Evolutionary conservation across 2,329 filamentous ascomycete genomes (phyloP), one percentile per base, ranked within the genome.

Genomic region (Colletotrichum sp.): DNA sequence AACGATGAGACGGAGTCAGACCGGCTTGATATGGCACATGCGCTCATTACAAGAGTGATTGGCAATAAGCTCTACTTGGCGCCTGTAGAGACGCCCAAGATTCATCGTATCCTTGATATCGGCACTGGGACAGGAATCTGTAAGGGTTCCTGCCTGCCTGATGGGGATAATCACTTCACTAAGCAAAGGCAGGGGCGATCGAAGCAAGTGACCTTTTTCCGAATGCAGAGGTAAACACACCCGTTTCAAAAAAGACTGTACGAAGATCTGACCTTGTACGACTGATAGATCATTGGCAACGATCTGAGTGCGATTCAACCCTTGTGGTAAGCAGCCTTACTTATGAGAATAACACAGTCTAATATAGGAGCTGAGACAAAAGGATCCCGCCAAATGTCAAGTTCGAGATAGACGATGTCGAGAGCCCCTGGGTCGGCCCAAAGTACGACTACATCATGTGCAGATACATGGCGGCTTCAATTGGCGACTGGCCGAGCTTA

Each of bases 61-160:
- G 78, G 78, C 2, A 82, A 82, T 2, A 83, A 84, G 25, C 79
- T 86, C 4, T 83, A 79, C 69, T 77, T 81, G 16, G 80, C 83
- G 2, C 81, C 82, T 13, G 75, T 84, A 27, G 68, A 76, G 8
- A 70, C 84, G 18, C 78, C 79, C 6, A 80, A 80, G 36, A 78
- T 81, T 8, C 82, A 82, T 3, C 79, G 79, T 8, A 82, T 88
- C 12, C 81, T 88, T 2, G 87, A 88, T 66, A 80, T 88, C 13
- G 86, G 86, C 28, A 87, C 85, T 0, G 86, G 86, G 10, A 86
- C 84, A 5, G 86, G 86, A 7, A 85, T 86, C 48, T 87, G 86
- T 79, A 71, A 22, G 76, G 27, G 13, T 12, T 6, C 9, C n/a
- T 6, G 6, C 4, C 13, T 30, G 7, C n/a, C 8, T 18, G 12